Conservation (phyloP, 1,139 yeast species). For the Scheffersomyces segobiensis region DNA sequence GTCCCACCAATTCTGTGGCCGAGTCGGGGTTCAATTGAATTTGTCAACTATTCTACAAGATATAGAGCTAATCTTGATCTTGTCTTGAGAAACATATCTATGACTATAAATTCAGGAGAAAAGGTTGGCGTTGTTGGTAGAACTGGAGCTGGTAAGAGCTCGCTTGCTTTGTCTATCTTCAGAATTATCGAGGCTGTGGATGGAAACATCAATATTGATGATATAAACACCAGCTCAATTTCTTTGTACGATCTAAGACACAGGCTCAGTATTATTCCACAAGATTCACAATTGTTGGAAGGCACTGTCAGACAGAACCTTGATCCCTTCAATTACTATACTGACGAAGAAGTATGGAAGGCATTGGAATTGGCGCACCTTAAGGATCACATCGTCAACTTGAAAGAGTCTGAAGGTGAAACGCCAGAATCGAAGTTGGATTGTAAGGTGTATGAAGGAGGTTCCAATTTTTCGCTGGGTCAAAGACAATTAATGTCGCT, state of each 20-base stretch:
- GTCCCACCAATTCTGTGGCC: slow-evolving; percentile 70
- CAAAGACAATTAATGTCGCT: slow-evolving; percentile 76
- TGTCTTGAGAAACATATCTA: slow-evolving; percentile 69
- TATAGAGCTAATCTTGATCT: slow-evolving; percentile 84
- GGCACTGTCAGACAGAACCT: slow-evolving; percentile 62
- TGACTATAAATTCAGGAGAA: slow-evolving; percentile 72
- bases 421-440: slow-evolving; percentile 32
- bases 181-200: slow-evolving; percentile 73
- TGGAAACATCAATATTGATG: slow-evolving; percentile 57
- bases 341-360: slow-evolving; percentile 56
- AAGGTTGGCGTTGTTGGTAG: slow-evolving; percentile 95
- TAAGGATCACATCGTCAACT: slow-evolving; percentile 42
- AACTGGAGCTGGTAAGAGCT: slow-evolving; percentile 97
- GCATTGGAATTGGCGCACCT: slow-evolving; percentile 56
- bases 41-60: slow-evolving; percentile 75
- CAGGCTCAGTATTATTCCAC: slow-evolving; percentile 64
- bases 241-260: slow-evolving; percentile 54
- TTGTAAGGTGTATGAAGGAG: slow-evolving; percentile 61
- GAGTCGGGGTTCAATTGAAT: slow-evolving; percentile 64
- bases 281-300: slow-evolving; percentile 66
- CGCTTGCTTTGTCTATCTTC: slow-evolving; percentile 85
- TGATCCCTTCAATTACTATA: slow-evolving; percentile 55
- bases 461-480: slow-evolving; percentile 73
- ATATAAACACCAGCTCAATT: slow-evolving; percentile 44
- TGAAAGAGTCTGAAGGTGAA: slow-evolving; percentile 23